Percentiles rank a stretch among this genome's conserved stretches.
These are phyloP conservation scores for Alternaria consortialis DNA, from an alignment of 2,329 filamentous ascomycete species.

Conservation along the genomic window DNA sequence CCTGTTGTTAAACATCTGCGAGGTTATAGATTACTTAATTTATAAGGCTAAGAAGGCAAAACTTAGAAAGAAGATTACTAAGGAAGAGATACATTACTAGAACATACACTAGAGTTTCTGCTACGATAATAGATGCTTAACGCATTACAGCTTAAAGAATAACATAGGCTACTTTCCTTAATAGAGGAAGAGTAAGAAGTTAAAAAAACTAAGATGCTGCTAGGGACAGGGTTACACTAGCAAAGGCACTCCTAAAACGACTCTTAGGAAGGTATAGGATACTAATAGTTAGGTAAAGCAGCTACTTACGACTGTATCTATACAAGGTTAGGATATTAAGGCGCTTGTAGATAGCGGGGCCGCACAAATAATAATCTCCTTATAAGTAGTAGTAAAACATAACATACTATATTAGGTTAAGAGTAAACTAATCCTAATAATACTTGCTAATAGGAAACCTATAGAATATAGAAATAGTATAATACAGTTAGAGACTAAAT, in stretches of 20 bases:
- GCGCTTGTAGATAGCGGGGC: neutral
- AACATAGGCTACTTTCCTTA: neutral
- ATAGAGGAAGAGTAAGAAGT: neutral
- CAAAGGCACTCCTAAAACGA: neutral
- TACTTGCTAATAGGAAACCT: neutral
- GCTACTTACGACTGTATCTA: neutral
- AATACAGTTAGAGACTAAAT: neutral
- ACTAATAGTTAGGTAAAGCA: too few relatives aligned
- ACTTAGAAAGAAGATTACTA: neutral
- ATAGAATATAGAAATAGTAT: neutral
- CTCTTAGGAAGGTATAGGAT: neutral
- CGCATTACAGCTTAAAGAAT: neutral
- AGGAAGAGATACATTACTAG: neutral
- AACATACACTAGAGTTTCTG: neutral
- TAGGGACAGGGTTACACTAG: neutral
- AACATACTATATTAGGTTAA: neutral
- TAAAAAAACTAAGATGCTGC: constrained; percentile 7
- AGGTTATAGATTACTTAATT: neutral
- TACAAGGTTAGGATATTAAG: neutral
- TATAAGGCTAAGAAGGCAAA: neutral
- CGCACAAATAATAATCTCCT: too few relatives aligned
- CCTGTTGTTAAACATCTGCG: too few relatives aligned
- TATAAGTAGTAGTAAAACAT: neutral
- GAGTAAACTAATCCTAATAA: neutral
- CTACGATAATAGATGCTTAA: neutral